These are phyloP conservation scores for Pythium sp. DNA, from an alignment of 352 stramenopile species.

Conservation along the genomic window DNA sequence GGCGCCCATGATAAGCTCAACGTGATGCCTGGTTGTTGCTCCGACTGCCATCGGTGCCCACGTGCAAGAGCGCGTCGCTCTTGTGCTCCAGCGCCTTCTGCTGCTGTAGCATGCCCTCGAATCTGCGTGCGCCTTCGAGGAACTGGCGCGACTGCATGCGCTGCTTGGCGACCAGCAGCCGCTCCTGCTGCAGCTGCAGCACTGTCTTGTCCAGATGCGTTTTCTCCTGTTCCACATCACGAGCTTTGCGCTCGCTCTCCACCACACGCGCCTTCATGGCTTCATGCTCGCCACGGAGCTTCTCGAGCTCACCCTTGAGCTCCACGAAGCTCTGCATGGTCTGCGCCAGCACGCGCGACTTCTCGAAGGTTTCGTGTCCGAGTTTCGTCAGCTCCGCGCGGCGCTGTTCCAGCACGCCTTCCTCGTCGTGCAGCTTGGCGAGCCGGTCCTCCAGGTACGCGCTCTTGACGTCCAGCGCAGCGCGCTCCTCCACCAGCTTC, in stretches of 20 bases:
- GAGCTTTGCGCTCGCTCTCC: slow-evolving; percentile 29
- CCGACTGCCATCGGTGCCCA: not conserved
- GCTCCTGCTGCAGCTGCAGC: slow-evolving; percentile 64
- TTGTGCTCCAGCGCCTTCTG: slow-evolving; percentile 31
- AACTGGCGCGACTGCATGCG: slow-evolving; percentile 76
- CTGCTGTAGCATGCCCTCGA: slow-evolving; percentile 59
- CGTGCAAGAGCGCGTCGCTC: not conserved
- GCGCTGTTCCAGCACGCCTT: slow-evolving; percentile 41
- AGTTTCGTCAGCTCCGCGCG: slow-evolving; percentile 55
- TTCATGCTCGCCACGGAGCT: slow-evolving; percentile 37
- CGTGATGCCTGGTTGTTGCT: slow-evolving; percentile 3
- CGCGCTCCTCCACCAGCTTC: slow-evolving; percentile 58
- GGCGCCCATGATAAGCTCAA: not conserved
- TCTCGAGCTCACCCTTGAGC: slow-evolving; percentile 37
- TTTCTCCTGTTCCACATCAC: slow-evolving; percentile 43
- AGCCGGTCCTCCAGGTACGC: slow-evolving; percentile 54
- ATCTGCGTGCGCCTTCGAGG: slow-evolving; percentile 60
- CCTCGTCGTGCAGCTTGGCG: slow-evolving; percentile 43
- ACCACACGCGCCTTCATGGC: slow-evolving; percentile 30
- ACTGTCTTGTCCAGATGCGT: slow-evolving; percentile 47
- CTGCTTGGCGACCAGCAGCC: slow-evolving; percentile 65
- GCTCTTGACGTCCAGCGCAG: slow-evolving; percentile 43
- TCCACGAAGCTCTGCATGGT: slow-evolving; percentile 33
- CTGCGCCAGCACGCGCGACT: slow-evolving; percentile 42
- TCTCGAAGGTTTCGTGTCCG: slow-evolving; percentile 64